Evolutionary conservation across 495 filamentous ascomycete genomes (phyloP).

Genomic region (Trypethelium eluteriae): DNA sequence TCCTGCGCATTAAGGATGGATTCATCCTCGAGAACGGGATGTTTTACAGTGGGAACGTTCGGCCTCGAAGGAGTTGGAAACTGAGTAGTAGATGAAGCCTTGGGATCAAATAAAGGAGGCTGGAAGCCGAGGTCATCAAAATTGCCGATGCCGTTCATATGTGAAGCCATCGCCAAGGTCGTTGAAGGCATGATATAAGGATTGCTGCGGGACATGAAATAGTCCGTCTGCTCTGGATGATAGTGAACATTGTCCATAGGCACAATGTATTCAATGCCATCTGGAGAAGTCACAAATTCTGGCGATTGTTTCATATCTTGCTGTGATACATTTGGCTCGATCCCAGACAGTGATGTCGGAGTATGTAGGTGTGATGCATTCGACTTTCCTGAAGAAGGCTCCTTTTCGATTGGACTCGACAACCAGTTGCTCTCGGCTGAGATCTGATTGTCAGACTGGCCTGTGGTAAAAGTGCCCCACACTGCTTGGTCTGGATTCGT

Average conservation of each 20-base stretch:
- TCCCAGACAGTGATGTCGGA: neutral
- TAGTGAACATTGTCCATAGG: neutral
- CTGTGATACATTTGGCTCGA: neutral
- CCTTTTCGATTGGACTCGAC: conserved; percentile 3
- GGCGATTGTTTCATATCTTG: conserved; percentile 1
- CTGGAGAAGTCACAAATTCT: neutral
- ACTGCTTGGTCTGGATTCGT: neutral
- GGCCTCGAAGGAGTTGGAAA: neutral
- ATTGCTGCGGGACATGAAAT: conserved; percentile 1
- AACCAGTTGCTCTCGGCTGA: neutral
- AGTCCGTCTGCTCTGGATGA: neutral
- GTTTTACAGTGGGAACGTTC: neutral
- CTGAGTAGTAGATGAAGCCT: neutral
- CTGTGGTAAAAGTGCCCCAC: neutral
- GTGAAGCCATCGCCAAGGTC: neutral
- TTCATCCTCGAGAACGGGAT: neutral
- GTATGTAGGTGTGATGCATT: neutral
- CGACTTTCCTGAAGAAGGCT: neutral
- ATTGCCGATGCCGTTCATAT: neutral
- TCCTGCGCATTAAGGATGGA: neutral
- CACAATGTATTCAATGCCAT: neutral
- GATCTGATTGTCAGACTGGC: neutral
- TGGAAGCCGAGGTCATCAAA: neutral
- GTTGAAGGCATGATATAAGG: neutral
- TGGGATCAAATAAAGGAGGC: neutral